A percentile compares a stretch with the other conserved stretches of the same genome.
Evolutionary conservation across 495 filamentous ascomycete species (phyloP).

Genomic region (Annulohypoxylon nitens): DNA sequence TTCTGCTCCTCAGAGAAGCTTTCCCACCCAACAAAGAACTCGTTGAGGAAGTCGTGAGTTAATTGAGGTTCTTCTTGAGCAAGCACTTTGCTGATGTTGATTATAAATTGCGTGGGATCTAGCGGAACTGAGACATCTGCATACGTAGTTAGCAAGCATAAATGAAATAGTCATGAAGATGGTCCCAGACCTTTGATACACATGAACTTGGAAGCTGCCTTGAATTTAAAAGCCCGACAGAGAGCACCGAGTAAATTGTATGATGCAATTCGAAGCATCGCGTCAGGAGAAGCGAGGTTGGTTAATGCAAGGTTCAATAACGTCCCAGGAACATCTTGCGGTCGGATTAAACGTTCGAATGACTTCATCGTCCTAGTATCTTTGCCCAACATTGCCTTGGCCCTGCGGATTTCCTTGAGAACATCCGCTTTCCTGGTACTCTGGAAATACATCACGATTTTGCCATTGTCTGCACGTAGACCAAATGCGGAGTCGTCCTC

Average conservation of each 20-base stretch:
- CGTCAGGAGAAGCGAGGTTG: slow-evolving; percentile 71
- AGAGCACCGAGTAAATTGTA: slow-evolving; percentile 74
- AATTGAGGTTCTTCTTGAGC: slow-evolving; percentile 72
- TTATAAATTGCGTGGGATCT: slow-evolving; percentile 72
- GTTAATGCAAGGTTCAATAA: slow-evolving; percentile 73
- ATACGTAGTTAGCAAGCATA: slow-evolving; percentile 22
- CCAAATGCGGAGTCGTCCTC: slow-evolving; percentile 77
- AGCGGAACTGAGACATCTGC: slow-evolving; percentile 68
- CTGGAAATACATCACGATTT: slow-evolving; percentile 75
- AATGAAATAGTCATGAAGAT: not conserved
- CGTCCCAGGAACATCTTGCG: slow-evolving; percentile 76
- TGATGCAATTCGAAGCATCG: slow-evolving; percentile 68
- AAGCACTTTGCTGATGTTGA: slow-evolving; percentile 71
- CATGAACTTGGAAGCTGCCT: slow-evolving; percentile 68
- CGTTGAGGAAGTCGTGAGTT: slow-evolving; percentile 74
- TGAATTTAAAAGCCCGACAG: slow-evolving; percentile 74
- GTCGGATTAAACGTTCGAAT: slow-evolving; percentile 71
- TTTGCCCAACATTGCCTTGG: slow-evolving; percentile 71
- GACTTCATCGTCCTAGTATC: slow-evolving; percentile 68
- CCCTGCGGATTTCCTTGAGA: slow-evolving; percentile 68
- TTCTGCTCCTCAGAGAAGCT: slow-evolving; percentile 72
- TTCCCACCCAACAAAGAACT: slow-evolving; percentile 78
- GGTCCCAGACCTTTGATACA: slow-evolving; percentile 64
- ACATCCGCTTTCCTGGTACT: slow-evolving; percentile 71
- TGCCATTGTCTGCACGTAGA: slow-evolving; percentile 73